These are phyloP conservation scores for Trifolium pratense DNA, from an alignment of 306 rosid species.

Conservation along the genomic window DNA sequence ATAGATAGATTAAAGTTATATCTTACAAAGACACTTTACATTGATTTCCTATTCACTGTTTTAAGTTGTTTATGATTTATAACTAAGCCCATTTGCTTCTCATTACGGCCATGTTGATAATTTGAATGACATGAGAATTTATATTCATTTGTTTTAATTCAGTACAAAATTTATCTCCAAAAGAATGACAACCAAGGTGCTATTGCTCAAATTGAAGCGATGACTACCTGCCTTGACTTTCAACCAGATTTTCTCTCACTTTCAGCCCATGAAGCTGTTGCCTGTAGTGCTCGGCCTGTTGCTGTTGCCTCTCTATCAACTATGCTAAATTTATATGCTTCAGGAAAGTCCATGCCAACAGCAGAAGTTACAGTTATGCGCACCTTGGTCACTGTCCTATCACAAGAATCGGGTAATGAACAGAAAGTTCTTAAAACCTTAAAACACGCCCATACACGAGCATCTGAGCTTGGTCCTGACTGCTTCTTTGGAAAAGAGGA, in stretches of 20 bases:
- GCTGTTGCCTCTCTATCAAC: slow-evolving; percentile 76
- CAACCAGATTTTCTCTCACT: slow-evolving; percentile 85
- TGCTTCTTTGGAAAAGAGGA: slow-evolving; percentile 87
- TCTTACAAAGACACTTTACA: background rate
- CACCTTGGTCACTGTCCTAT: slow-evolving; percentile 76
- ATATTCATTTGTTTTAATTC: slow-evolving; percentile 42
- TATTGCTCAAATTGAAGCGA: slow-evolving; percentile 76
- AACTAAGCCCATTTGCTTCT: slow-evolving; percentile 32
- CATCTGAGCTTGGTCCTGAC: slow-evolving; percentile 68
- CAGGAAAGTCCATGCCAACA: slow-evolving; percentile 79
- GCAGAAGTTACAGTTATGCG: slow-evolving; percentile 82
- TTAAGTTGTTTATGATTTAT: slow-evolving; percentile 26
- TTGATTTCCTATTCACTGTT: slow-evolving; percentile 4
- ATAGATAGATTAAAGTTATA: background rate
- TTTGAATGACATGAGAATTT: slow-evolving; percentile 26
- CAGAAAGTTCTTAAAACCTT: slow-evolving; percentile 65
- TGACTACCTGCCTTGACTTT: slow-evolving; percentile 85
- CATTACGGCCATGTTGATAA: slow-evolving; percentile 14
- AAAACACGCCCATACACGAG: slow-evolving; percentile 61
- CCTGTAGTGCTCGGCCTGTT: slow-evolving; percentile 79
- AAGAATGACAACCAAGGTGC: slow-evolving; percentile 75
- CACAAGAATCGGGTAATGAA: slow-evolving; percentile 73
- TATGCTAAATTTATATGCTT: slow-evolving; percentile 67
- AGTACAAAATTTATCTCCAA: slow-evolving; percentile 93
- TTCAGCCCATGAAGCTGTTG: slow-evolving; percentile 97